A percentile compares a stretch with the other conserved stretches of the same genome.
These are phyloP conservation scores for Sordariomycetes sp. DNA, from an alignment of 2,329 filamentous ascomycete genomes.

Conservation along the genomic window DNA sequence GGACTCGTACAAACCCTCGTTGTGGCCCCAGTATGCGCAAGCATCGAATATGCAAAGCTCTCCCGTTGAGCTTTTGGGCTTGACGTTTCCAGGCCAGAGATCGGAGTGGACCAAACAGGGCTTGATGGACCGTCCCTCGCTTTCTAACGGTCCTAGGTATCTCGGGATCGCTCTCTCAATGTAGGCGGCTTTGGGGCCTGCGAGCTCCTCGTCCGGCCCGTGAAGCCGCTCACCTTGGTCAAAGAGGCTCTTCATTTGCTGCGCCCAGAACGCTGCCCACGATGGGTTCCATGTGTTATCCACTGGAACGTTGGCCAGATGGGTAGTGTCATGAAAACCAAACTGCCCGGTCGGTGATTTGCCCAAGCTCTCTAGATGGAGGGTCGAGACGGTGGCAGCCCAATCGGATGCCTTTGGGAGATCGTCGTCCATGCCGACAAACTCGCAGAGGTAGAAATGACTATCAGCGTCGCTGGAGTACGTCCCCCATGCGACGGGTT, in stretches of 20 bases:
- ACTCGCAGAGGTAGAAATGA: constrained; percentile 14
- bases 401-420: constrained; percentile 10
- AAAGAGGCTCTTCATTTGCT: constrained; percentile 11
- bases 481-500: constrained; percentile 10
- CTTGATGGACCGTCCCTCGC: constrained; percentile 11
- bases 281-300: constrained; percentile 12
- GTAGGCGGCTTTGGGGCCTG: constrained; percentile 8
- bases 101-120: constrained; percentile 15
- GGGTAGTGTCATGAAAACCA: constrained; percentile 7
- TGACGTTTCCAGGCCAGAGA: constrained; percentile 15
- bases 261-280: constrained; percentile 14
- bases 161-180: constrained; percentile 13
- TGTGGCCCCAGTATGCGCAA: constrained; percentile 14
- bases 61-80: constrained; percentile 6
- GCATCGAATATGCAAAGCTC: constrained; percentile 12
- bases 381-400: constrained; percentile 10
- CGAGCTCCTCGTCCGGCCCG: constrained; percentile 9
- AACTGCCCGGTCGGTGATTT: constrained; percentile 12
- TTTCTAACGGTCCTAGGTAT: constrained; percentile 13
- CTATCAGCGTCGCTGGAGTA: constrained; percentile 11
- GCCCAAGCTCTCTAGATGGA: constrained; percentile 14
- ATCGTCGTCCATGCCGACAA: constrained; percentile 14
- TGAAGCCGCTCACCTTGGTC: constrained; percentile 10
- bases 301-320: constrained; percentile 9
- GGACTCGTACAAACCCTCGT: constrained; percentile 12